Evolutionary conservation across 2,329 filamentous ascomycete species (phyloP).

Genomic region (Colletotrichum truncatum): DNA sequence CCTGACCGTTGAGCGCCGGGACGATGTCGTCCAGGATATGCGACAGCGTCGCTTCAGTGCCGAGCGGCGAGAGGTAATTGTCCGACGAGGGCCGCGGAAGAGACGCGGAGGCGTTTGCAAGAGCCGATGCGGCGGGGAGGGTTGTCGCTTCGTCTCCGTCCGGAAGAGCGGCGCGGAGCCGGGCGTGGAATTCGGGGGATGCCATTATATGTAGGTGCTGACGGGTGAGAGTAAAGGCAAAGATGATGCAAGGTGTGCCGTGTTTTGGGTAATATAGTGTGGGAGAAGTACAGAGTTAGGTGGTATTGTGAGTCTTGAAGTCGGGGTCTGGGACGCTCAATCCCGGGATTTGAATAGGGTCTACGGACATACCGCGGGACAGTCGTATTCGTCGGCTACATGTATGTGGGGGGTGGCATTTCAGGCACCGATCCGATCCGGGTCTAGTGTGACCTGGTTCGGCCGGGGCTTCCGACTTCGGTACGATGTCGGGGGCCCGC

Average conservation of each 20-base stretch:
- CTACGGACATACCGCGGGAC: neutral
- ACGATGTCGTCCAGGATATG: slow-evolving; percentile 59
- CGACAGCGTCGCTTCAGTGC: slow-evolving; percentile 43
- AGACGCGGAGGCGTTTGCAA: slow-evolving; percentile 48
- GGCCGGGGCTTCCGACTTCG: slow-evolving; percentile 5
- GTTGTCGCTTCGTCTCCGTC: slow-evolving; percentile 37
- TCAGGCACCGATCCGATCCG: neutral
- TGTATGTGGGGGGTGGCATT: neutral
- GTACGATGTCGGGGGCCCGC: neutral
- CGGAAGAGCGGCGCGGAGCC: slow-evolving; percentile 18
- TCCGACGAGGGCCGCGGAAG: slow-evolving; percentile 44
- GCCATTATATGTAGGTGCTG: neutral
- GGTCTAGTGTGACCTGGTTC: slow-evolving; percentile 3
- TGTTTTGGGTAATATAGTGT: neutral
- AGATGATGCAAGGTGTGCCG: too few relatives aligned
- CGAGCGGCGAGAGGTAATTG: slow-evolving; percentile 42
- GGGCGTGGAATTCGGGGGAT: slow-evolving; percentile 17
- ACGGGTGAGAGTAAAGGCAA: too few relatives aligned
- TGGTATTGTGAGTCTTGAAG: neutral
- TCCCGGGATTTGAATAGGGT: slow-evolving; percentile 12
- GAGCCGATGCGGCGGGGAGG: slow-evolving; percentile 46
- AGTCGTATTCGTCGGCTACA: neutral
- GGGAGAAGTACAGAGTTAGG: neutral
- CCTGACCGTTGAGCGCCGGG: slow-evolving; percentile 73
- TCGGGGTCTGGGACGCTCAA: slow-evolving; percentile 6